Evolutionary conservation across 805 yeast species (phyloP).

Genomic region (Yamadazyma paraphyllophila): DNA sequence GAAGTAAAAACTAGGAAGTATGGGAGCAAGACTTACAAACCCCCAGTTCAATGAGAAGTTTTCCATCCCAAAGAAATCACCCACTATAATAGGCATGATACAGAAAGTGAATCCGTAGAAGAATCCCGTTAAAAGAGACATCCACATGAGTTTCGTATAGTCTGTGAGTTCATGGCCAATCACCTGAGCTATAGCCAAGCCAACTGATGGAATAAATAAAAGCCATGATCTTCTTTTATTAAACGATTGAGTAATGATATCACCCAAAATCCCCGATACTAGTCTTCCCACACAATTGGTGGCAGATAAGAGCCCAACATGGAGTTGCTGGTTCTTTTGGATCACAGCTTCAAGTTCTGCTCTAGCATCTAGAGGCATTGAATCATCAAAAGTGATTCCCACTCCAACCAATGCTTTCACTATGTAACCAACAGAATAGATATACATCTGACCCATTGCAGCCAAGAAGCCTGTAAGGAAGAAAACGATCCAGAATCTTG

Average conservation of each 20-base stretch:
- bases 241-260: constrained; percentile 47
- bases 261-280: constrained; percentile 62
- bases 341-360: constrained; percentile 30
- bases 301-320: constrained; percentile 69
- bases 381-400: constrained; percentile 21
- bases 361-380: constrained; percentile 14
- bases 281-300: constrained; percentile 68
- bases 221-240: constrained; percentile 52
- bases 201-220: constrained; percentile 49
- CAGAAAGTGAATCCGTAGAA: constrained; percentile 76
- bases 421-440: constrained; percentile 46
- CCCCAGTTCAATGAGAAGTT: constrained; percentile 77
- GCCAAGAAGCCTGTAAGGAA: constrained; percentile 39
- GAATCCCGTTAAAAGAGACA: constrained; percentile 60
- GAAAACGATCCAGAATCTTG: constrained; percentile 40
- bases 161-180: constrained; percentile 38
- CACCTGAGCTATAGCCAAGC: constrained; percentile 51
- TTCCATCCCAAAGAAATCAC: constrained; percentile 69
- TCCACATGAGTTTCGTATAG: constrained; percentile 41
- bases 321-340: constrained; percentile 61
- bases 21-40: constrained; percentile 62
- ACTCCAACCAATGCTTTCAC: constrained; percentile 34
- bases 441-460: constrained; percentile 46
- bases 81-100: constrained; percentile 70
- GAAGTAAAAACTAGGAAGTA: constrained; percentile 56